These are phyloP conservation scores for Exophiala calicioides DNA, from an alignment of 2,329 filamentous ascomycete species.

Conservation along the genomic window DNA sequence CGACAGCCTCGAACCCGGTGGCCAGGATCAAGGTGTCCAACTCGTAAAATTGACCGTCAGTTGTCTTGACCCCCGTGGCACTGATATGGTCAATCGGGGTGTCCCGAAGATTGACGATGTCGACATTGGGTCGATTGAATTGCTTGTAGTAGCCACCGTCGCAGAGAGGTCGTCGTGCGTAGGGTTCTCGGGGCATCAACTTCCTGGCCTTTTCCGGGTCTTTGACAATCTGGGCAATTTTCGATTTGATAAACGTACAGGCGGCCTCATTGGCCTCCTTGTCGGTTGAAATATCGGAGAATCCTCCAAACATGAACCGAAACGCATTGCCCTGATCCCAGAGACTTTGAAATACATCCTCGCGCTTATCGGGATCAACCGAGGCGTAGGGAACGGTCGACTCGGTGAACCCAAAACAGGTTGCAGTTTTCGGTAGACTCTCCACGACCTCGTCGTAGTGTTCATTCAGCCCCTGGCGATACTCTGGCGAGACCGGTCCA, in stretches of 20 bases:
- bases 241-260: slow-evolving; percentile 41
- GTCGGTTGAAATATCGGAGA: slow-evolving; percentile 40
- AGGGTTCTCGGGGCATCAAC: slow-evolving; percentile 54
- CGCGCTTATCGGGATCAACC: slow-evolving; percentile 16
- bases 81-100: slow-evolving; percentile 34
- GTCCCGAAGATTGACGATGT: slow-evolving; percentile 42
- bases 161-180: slow-evolving; percentile 51
- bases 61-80: slow-evolving; percentile 31
- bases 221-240: slow-evolving; percentile 35
- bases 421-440: slow-evolving; percentile 33
- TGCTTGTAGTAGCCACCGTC: slow-evolving; percentile 56
- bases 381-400: slow-evolving; percentile 29
- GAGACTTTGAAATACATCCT: slow-evolving; percentile 34
- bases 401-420: slow-evolving; percentile 25
- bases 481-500: slow-evolving; percentile 11
- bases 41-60: slow-evolving; percentile 30
- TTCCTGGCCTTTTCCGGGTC: slow-evolving; percentile 36
- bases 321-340: slow-evolving; percentile 41
- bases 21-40: slow-evolving; percentile 31
- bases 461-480: slow-evolving; percentile 34
- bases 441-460: slow-evolving; percentile 39
- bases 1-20: slow-evolving; percentile 31
- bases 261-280: slow-evolving; percentile 42
- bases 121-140: slow-evolving; percentile 49
- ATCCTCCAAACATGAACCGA: slow-evolving; percentile 41